These are phyloP conservation scores for Leccinellum albellum DNA, from an alignment of 768 basidiomycete species.

Conservation along the genomic window DNA sequence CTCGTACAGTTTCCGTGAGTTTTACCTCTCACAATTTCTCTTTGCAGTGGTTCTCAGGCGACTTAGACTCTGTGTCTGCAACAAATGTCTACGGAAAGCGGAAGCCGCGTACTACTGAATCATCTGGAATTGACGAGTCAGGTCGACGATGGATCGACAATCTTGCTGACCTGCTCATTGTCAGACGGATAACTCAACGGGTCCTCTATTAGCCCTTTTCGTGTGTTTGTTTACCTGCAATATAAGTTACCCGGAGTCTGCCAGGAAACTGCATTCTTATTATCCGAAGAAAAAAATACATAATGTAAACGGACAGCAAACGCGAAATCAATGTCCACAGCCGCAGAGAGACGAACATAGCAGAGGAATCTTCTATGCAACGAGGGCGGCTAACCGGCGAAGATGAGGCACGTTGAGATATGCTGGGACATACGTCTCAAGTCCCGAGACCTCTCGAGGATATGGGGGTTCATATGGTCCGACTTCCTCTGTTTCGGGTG, in stretches of 20 bases:
- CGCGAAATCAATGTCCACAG: slow-evolving; percentile 1
- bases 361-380: slow-evolving; percentile 47
- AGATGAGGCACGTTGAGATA: slow-evolving; percentile 89
- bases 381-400: slow-evolving; percentile 81
- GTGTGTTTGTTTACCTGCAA: background rate
- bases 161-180: slow-evolving; percentile 15
- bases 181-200: background rate
- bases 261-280: slow-evolving; percentile 10
- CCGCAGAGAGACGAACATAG: background rate
- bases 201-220: background rate
- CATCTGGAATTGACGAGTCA: slow-evolving; percentile 47
- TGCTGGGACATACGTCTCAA: slow-evolving; percentile 95
- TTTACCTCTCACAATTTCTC: background rate
- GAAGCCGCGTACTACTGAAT: slow-evolving; percentile 39
- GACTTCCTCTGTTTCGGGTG: slow-evolving; percentile 96
- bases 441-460: slow-evolving; percentile 89
- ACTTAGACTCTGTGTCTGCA: slow-evolving; percentile 43
- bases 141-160: slow-evolving; percentile 48
- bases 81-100: slow-evolving; percentile 25
- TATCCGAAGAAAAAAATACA: slow-evolving; percentile 18
- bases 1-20: slow-evolving; percentile 13
- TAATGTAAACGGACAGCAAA: slow-evolving; percentile 16
- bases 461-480: slow-evolving; percentile 92
- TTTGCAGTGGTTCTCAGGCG: slow-evolving; percentile 20
- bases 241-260: background rate